A percentile compares a stretch with the other conserved stretches of the same genome.
Evolutionary conservation across 2,329 filamentous ascomycete genomes (phyloP).

Genomic region (Talaromyces sp.): DNA sequence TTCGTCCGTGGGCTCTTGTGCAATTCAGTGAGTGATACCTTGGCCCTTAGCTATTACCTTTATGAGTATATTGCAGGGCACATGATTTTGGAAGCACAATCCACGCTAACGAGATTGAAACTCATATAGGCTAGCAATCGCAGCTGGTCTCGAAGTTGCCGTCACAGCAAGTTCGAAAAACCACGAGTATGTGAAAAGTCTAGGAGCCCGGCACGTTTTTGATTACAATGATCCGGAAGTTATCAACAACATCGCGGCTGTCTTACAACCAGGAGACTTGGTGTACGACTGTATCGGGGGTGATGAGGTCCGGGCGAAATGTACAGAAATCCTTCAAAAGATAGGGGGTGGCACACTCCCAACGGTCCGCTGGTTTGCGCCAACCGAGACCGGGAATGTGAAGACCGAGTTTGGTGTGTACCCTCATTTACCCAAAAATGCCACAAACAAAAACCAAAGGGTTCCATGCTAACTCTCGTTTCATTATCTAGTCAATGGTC

Average conservation of each 20-base stretch:
- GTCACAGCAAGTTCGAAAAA: conserved; percentile 37
- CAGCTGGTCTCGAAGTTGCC: conserved; percentile 31
- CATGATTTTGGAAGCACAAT: background rate
- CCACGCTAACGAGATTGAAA: background rate
- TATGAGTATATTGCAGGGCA: background rate
- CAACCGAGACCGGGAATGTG: background rate
- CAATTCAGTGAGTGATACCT: conserved; percentile 24
- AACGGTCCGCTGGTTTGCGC: conserved; percentile 5
- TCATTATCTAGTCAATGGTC: background rate
- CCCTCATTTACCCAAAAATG: no score
- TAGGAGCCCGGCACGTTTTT: conserved; percentile 36
- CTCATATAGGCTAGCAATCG: conserved; percentile 29
- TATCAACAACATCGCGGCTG: conserved; percentile 31
- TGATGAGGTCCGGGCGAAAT: conserved; percentile 30
- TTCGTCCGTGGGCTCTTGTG: conserved; percentile 16
- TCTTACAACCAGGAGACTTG: conserved; percentile 4
- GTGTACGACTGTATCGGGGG: conserved; percentile 25
- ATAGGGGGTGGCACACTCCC: conserved; percentile 9
- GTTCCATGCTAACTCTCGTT: background rate
- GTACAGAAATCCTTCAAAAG: background rate
- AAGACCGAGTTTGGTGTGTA: conserved; percentile 4
- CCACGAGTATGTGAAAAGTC: conserved; percentile 29
- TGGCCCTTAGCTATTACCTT: conserved; percentile 18
- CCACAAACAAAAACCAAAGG: background rate
- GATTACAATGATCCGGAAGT: conserved; percentile 41